Evolutionary conservation across 768 basidiomycete genomes (phyloP).

Genomic region (Cantharellus cinnabarinus): DNA sequence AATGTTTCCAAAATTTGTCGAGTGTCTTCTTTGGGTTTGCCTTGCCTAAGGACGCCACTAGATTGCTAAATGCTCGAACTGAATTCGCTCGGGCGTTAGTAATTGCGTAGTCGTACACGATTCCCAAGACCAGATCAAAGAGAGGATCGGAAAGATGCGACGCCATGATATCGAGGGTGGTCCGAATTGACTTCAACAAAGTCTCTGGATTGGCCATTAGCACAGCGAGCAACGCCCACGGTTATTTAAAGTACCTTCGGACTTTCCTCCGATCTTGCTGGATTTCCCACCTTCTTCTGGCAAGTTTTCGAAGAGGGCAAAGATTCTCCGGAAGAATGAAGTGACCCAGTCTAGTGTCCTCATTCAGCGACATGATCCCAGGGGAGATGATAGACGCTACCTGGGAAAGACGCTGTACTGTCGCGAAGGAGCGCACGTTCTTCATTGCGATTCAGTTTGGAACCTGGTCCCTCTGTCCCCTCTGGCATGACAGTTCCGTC

Average conservation of each 20-base stretch:
- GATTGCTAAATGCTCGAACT: conserved; percentile 75
- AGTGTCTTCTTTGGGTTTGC: conserved; percentile 57
- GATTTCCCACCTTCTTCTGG: conserved; percentile 81
- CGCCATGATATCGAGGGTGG: conserved; percentile 63
- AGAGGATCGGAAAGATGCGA: conserved; percentile 55
- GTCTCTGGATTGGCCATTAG: conserved; percentile 22
- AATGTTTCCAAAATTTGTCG: conserved; percentile 61
- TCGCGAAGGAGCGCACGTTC: conserved; percentile 56
- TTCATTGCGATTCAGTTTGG: conserved; percentile 36
- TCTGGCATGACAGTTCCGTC: conserved; percentile 2
- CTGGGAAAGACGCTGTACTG: conserved; percentile 60
- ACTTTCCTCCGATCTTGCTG: conserved; percentile 66
- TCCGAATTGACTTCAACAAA: conserved; percentile 58
- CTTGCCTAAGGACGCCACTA: conserved; percentile 67
- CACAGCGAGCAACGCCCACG: neutral
- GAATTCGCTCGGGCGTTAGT: conserved; percentile 78
- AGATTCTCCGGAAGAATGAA: conserved; percentile 53
- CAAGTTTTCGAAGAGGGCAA: conserved; percentile 74
- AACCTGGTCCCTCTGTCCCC: conserved; percentile 14
- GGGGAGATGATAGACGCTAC: conserved; percentile 18
- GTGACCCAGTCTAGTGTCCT: conserved; percentile 48
- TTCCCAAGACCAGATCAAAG: conserved; percentile 67
- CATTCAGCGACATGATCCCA: neutral
- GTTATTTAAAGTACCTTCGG: conserved; percentile 3
- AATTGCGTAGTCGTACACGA: conserved; percentile 75